phyloP scores from a whole-genome alignment of 129 eudicot genomes.

The Chrysanthemum seticuspe region DNA sequence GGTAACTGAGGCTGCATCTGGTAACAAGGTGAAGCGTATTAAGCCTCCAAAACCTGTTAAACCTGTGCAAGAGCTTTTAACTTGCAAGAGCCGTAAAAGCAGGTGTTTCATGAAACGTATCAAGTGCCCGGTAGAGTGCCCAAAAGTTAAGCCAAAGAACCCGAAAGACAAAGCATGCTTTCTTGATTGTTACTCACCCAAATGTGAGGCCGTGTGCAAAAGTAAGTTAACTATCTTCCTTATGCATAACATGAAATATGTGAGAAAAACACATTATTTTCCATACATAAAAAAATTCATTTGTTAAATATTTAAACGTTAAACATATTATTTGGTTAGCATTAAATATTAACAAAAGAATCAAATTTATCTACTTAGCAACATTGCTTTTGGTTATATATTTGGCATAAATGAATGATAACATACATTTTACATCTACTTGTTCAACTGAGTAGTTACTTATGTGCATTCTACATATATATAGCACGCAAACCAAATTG shows the following conservation, averaged over 20 bases:
- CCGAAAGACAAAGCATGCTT: constrained; percentile 42
- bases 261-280: background rate
- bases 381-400: background rate
- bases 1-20: constrained; percentile 35
- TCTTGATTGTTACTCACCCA: constrained; percentile 51
- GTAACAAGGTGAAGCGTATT: constrained; percentile 23
- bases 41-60: constrained; percentile 32
- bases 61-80: constrained; percentile 27
- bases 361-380: no score
- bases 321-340: no score
- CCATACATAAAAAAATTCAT: no score
- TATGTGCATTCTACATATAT: background rate
- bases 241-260: background rate
- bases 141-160: constrained; percentile 40
- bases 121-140: constrained; percentile 44
- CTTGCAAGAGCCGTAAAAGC: constrained; percentile 36
- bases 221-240: constrained; percentile 27
- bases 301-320: no score
- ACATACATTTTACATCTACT: background rate
- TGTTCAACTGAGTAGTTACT: background rate
- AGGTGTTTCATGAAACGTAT: constrained; percentile 41
- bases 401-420: no score
- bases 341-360: background rate
- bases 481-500: constrained; percentile 51
- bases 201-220: constrained; percentile 48